A percentile compares a stretch with the other conserved stretches of the same genome.
Evolutionary conservation across 192 early-diverging fungal species (phyloP).

Genomic region (Backusella australiensis): DNA sequence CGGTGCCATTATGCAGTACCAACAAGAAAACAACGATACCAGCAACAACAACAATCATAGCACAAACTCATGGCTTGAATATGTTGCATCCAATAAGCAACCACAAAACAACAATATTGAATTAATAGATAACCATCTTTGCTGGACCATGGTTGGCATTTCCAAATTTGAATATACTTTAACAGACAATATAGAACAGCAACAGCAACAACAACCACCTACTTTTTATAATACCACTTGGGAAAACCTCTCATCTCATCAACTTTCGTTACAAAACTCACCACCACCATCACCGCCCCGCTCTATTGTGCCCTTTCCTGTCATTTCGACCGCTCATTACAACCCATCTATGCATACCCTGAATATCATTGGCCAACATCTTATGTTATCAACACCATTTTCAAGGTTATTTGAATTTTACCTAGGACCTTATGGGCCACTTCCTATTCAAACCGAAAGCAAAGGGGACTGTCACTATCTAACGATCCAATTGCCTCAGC

Average conservation of each 20-base stretch:
- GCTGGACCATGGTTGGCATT: constrained; percentile 86
- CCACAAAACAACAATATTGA: constrained; percentile 12
- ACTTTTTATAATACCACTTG: not conserved
- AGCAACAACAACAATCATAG: not conserved
- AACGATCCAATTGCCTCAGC: not conserved
- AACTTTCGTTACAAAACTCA: not conserved
- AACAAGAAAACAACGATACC: constrained; percentile 7
- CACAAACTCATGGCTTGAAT: constrained; percentile 13
- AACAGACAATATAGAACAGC: not conserved
- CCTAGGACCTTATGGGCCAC: constrained; percentile 44
- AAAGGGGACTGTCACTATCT: not conserved
- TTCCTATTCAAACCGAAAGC: constrained; percentile 5
- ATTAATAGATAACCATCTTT: constrained; percentile 71
- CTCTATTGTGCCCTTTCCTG: constrained; percentile 24
- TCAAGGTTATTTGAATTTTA: constrained; percentile 39
- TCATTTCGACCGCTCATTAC: constrained; percentile 30
- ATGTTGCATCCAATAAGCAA: not conserved
- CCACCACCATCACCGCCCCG: constrained; percentile 36
- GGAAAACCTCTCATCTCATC: not conserved
- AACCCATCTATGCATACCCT: constrained; percentile 36
- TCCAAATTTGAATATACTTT: constrained; percentile 47
- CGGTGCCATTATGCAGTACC: constrained; percentile 19
- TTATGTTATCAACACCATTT: constrained; percentile 24
- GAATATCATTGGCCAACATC: constrained; percentile 40
- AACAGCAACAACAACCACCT: not conserved